Evolutionary conservation across 2,329 filamentous ascomycete genomes (phyloP), one percentile per base, ranked within the genome.

Genomic region (Penicillium sclerotigenum): DNA sequence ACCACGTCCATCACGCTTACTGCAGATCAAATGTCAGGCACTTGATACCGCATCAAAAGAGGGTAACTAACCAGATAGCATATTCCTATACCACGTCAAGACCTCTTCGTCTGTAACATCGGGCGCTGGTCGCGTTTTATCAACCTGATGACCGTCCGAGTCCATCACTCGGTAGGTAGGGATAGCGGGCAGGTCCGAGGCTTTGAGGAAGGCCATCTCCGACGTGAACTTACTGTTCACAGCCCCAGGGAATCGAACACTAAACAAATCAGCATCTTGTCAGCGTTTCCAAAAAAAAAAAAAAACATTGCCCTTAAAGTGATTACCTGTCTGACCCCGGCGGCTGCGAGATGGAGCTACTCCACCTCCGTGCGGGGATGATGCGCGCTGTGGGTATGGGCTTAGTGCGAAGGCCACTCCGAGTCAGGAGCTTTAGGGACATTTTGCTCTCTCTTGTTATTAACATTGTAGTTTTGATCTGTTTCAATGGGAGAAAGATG

Each of bases 111-210:
- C 77, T 38, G 81, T 80, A 2, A 94, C 83, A 67, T 92, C 76
- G 5, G 79, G 87, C 0, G 86, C 40, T 3, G 84, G 49, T 81
- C 78, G 67, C 89, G 87, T 13, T 47, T 84, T 81, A 75, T 97
- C 91, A 18, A 97, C 86, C 37, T 96, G 83, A 31, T 83, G 80
- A 48, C 94, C 94, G 71, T 97, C 86, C 64, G 95, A 91, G 73
- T 96, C 89, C 69, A 99, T 87, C 26, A 93, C 86, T 47, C 94
- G 88, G 78, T 95, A 99, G 5, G 94, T 97, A 26, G 92, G 86
- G 69, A 99, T 88, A 5, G 91, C 87, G 33, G 86, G 80, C 65
- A 87, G 83, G 50, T 86, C 83, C 38, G 86, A 82, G 0, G 92
- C 89, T 47, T 84, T 83, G 53, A 90, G 84, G 74, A 96, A 97